Conservation (phyloP, 192 early-diverging fungal genomes). For the Coemansia umbellata region DNA sequence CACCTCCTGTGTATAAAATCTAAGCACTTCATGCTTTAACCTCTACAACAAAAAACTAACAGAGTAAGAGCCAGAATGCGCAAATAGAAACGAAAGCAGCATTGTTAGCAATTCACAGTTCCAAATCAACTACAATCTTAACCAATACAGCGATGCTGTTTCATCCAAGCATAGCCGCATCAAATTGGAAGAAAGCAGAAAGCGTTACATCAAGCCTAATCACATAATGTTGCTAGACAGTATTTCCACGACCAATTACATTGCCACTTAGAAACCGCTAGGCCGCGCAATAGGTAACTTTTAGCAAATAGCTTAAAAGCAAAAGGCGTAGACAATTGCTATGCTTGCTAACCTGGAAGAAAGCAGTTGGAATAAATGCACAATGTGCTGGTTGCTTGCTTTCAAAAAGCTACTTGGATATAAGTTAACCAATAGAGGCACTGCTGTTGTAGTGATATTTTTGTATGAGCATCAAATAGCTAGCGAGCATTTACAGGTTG, state of each 20-base stretch:
- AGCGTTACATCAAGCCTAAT: conserved; percentile 82
- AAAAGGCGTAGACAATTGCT: conserved; percentile 64
- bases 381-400: conserved; percentile 72
- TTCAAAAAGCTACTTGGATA: not conserved
- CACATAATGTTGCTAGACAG: conserved; percentile 51
- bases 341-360: conserved; percentile 83
- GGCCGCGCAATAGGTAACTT: conserved; percentile 69
- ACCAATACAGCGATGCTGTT: conserved; percentile 84
- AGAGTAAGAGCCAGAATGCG: conserved; percentile 14
- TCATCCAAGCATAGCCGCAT: conserved; percentile 71
- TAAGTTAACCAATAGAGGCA: not conserved
- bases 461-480: conserved; percentile 43
- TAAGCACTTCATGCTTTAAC: too few relatives aligned
- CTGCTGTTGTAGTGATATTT: conserved; percentile 12
- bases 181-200: conserved; percentile 38
- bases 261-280: conserved; percentile 84
- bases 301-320: conserved; percentile 86
- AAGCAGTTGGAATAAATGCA: conserved; percentile 65
- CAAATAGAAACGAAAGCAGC: not conserved
- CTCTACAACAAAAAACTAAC: conserved; percentile 18
- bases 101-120: conserved; percentile 20
- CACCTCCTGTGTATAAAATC: too few relatives aligned
- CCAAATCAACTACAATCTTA: conserved; percentile 51
- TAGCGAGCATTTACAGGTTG: conserved; percentile 43
- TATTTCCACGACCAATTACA: conserved; percentile 55